Percentiles rank a stretch among this genome's conserved stretches.
Conservation (phyloP, 805 yeast genomes). For the Kuraishia hungarica region DNA sequence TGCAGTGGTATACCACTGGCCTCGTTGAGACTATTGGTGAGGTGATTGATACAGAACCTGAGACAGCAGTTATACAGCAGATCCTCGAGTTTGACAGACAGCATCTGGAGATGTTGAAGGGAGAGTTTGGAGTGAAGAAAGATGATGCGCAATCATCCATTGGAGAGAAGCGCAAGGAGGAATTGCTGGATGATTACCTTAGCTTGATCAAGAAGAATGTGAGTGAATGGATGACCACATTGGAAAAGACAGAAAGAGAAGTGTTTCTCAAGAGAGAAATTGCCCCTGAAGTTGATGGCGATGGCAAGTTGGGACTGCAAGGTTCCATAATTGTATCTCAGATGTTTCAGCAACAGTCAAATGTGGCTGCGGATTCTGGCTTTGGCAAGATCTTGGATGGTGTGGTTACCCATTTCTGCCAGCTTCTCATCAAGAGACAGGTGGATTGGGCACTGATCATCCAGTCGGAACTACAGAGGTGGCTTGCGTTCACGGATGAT, state of each 20-base stretch:
- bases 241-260: constrained; percentile 56
- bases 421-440: constrained; percentile 52
- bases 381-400: constrained; percentile 75
- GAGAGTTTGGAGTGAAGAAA: constrained; percentile 40
- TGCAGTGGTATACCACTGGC: constrained; percentile 58
- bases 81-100: constrained; percentile 73
- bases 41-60: constrained; percentile 64
- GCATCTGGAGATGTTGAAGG: constrained; percentile 45
- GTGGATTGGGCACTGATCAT: constrained; percentile 51
- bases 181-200: constrained; percentile 71
- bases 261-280: constrained; percentile 55
- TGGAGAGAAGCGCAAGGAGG: constrained; percentile 65
- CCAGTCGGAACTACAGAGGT: constrained; percentile 38
- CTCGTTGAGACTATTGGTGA: constrained; percentile 56
- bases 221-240: constrained; percentile 75
- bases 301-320: constrained; percentile 57
- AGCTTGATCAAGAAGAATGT: constrained; percentile 63
- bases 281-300: constrained; percentile 63
- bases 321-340: constrained; percentile 74
- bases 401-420: constrained; percentile 64
- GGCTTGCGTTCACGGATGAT: constrained; percentile 8
- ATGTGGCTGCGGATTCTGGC: constrained; percentile 78
- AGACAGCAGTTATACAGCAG: constrained; percentile 64
- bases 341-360: constrained; percentile 84
- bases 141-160: constrained; percentile 43